A percentile compares a stretch with the other conserved stretches of the same genome.
These are phyloP conservation scores for Naganishia onofrii DNA, from an alignment of 768 basidiomycete genomes.

Conservation along the genomic window DNA sequence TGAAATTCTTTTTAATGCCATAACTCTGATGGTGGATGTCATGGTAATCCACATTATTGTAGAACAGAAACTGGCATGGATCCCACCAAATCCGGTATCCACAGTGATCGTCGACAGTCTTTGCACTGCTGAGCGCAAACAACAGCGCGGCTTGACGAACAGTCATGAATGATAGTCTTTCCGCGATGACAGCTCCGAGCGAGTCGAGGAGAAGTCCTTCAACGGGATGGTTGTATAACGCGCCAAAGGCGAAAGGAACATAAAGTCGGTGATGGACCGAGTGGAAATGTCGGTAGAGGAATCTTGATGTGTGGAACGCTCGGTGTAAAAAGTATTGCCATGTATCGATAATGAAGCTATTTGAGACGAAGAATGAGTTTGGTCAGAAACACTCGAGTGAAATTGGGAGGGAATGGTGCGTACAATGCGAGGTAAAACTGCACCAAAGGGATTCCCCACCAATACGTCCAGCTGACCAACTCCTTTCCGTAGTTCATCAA, in stretches of 20 bases:
- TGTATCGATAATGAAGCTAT: slow-evolving; percentile 87
- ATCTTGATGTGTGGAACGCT: slow-evolving; percentile 82
- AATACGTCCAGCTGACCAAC: slow-evolving; percentile 70
- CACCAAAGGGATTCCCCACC: slow-evolving; percentile 80
- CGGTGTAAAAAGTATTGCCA: slow-evolving; percentile 99
- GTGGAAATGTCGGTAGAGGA: slow-evolving; percentile 85
- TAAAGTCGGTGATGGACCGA: slow-evolving; percentile 93
- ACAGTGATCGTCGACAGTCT: slow-evolving; percentile 95
- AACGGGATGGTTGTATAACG: slow-evolving; percentile 93
- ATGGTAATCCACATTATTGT: slow-evolving; percentile 94
- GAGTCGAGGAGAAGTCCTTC: slow-evolving; percentile 90
- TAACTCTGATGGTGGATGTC: slow-evolving; percentile 93
- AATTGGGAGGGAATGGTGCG: slow-evolving; percentile 51
- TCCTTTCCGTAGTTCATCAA: slow-evolving; percentile 51
- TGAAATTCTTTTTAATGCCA: slow-evolving; percentile 93
- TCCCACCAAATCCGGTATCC: slow-evolving; percentile 88
- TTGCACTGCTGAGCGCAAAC: slow-evolving; percentile 77
- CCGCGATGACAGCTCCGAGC: slow-evolving; percentile 73
- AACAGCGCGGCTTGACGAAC: slow-evolving; percentile 73
- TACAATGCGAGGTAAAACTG: slow-evolving; percentile 81
- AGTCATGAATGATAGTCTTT: slow-evolving; percentile 65
- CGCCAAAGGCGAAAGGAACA: slow-evolving; percentile 93
- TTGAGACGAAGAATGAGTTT: not conserved
- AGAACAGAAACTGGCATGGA: slow-evolving; percentile 76
- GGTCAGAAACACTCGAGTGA: not conserved